These are phyloP conservation scores for Omphalotus guepiniiformis DNA, from an alignment of 768 basidiomycete species.

Conservation along the genomic window DNA sequence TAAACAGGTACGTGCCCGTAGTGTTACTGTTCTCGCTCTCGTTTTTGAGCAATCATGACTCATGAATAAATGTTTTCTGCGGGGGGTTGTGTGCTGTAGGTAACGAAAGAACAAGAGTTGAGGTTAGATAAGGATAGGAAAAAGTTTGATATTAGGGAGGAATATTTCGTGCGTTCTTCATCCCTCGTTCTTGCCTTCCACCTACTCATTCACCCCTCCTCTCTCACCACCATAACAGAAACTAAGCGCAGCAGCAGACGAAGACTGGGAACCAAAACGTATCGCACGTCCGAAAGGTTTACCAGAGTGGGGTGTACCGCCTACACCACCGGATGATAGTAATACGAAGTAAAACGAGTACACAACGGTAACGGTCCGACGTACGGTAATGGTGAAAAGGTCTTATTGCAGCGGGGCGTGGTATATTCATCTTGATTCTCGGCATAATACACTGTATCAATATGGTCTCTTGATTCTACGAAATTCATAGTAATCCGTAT, in stretches of 20 bases:
- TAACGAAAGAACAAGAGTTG: constrained; percentile 77
- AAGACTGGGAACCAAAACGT: constrained; percentile 85
- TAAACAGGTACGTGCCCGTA: constrained; percentile 44
- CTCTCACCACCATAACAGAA: constrained; percentile 42
- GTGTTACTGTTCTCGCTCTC: background rate
- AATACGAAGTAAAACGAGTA: no score
- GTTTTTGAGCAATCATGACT: background rate
- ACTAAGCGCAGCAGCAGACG: constrained; percentile 54
- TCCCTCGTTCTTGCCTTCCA: background rate
- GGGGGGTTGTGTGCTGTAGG: constrained; percentile 27
- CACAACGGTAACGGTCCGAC: no score
- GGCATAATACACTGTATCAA: no score
- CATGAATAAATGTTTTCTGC: background rate
- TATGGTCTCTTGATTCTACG: no score
- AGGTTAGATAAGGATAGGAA: constrained; percentile 64
- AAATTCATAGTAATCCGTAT: no score
- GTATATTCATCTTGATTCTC: no score
- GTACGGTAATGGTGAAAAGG: no score
- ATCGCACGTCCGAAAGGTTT: constrained; percentile 80
- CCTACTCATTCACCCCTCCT: background rate
- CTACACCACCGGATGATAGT: constrained; percentile 61
- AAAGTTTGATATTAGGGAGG: constrained; percentile 90
- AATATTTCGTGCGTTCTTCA: constrained; percentile 79
- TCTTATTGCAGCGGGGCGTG: no score
- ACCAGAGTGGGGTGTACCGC: constrained; percentile 92